These are phyloP conservation scores for Rhododendron molle DNA, from an alignment of 148 eudicot genomes.

Conservation along the genomic window DNA sequence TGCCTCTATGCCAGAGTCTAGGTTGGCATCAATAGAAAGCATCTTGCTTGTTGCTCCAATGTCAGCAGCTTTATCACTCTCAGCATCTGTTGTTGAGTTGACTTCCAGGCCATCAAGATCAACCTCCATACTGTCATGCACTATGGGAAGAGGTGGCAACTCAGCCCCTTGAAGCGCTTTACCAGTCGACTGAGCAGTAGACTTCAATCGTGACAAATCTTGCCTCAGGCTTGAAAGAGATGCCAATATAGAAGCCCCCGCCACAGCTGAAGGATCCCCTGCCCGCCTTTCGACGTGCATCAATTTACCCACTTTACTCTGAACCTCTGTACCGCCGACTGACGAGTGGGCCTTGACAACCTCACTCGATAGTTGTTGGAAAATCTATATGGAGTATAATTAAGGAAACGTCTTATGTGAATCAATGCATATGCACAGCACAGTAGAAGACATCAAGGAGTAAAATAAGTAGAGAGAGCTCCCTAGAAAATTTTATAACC, in stretches of 20 bases:
- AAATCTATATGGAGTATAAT: conserved; percentile 43
- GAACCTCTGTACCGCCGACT: conserved; percentile 50
- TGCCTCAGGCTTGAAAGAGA: conserved; percentile 68
- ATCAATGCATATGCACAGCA: background rate
- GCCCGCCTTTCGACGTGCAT: conserved; percentile 54
- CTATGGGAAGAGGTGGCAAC: conserved; percentile 47
- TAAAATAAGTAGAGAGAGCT: background rate
- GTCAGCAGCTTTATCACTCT: conserved; percentile 49
- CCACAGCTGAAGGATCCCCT: conserved; percentile 80
- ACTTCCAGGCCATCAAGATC: conserved; percentile 72
- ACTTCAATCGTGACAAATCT: conserved; percentile 55
- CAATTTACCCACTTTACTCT: conserved; percentile 42
- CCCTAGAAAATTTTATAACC: background rate
- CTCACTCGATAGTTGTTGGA: conserved; percentile 55
- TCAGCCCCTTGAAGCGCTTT: conserved; percentile 52
- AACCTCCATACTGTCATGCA: conserved; percentile 58
- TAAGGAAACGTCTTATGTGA: conserved; percentile 27
- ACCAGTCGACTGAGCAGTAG: conserved; percentile 42
- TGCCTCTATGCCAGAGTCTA: conserved; percentile 47
- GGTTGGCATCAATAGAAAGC: conserved; percentile 42
- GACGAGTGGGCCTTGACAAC: conserved; percentile 56
- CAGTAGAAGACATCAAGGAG: background rate
- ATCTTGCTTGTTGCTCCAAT: conserved; percentile 46
- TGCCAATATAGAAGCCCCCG: conserved; percentile 85
- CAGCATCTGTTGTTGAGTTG: conserved; percentile 54